Base-by-base conservation (phyloP, 371 early-diverging fungal species). In the Mortierella polycephala region DNA sequence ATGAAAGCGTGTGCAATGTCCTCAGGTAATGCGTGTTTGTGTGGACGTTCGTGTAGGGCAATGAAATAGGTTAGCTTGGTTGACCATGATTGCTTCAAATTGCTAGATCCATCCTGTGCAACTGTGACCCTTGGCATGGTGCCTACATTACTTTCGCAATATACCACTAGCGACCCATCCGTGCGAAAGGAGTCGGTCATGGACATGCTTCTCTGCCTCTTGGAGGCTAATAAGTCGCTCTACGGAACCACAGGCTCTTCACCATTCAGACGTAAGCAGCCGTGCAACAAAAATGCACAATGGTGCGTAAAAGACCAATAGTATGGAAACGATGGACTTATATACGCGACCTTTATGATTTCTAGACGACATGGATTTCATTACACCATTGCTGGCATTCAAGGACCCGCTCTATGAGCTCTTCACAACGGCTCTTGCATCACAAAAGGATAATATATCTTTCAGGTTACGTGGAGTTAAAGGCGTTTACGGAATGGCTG, bases 101-200 rank as follows among this genome's bases (percentile, higher is more conserved):
- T 47, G 10, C 47, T 51, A 51, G 51, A 51, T 51, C 51, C 51
- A 51, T 16, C 51, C 14, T 51, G 51, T 18, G 51, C 51, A 9
- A 51, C 51, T 20, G 51, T 51, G 5, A 20, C 20, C 4, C 51
- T 51, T 51, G 20, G 20, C 16, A 51, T 18, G 9, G 20, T 51
- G 10, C 51, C 51, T 18, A 20, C 20, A 16, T 18, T 51, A 20
- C 51, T 51, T 18, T 51, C 51, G 51, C 51, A 51, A 51, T 51
- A 51, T 51, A 51, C 51, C 51, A 18, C 51, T 18, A 8, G 20
- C 10, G 9, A 16, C 10, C 51, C 51, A 51, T 18, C 51, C 10
- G 20, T 51, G 51, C 51, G 51, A 18, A 51, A 51, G 18, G 51
- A 51, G 20, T 18, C 51, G 10, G 8, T 51, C 51, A 51, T 51